Conservation (phyloP, 2,329 filamentous ascomycete genomes). For the Cladorrhinum sp. region DNA sequence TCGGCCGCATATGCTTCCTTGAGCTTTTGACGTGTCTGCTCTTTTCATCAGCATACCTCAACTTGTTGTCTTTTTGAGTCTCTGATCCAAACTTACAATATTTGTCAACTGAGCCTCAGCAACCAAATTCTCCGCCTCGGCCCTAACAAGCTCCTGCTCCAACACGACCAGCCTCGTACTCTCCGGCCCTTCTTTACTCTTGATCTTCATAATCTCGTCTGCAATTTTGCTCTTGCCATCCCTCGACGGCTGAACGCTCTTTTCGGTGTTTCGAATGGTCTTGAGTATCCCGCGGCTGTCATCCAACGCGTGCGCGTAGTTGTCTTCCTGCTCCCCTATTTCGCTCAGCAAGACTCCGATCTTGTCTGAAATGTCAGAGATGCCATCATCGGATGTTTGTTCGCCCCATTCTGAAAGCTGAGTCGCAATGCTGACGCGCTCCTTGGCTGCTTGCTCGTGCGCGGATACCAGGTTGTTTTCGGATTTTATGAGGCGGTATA, state of each 20-base stretch:
- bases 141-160: slow-evolving; percentile 93
- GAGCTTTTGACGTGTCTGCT: slow-evolving; percentile 86
- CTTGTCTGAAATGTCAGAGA: slow-evolving; percentile 93
- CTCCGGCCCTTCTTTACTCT: slow-evolving; percentile 87
- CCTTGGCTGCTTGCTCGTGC: slow-evolving; percentile 79
- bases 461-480: slow-evolving; percentile 84
- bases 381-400: slow-evolving; percentile 78
- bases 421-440: slow-evolving; percentile 78
- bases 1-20: slow-evolving; percentile 92
- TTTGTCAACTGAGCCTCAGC: slow-evolving; percentile 96
- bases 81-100: slow-evolving; percentile 58
- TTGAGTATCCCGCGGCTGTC: slow-evolving; percentile 81
- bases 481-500: slow-evolving; percentile 91
- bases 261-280: slow-evolving; percentile 91
- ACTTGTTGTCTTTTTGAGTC: background rate
- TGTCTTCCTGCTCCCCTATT: slow-evolving; percentile 89
- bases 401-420: slow-evolving; percentile 98
- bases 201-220: slow-evolving; percentile 89
- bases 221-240: slow-evolving; percentile 83
- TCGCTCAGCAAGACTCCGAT: slow-evolving; percentile 88
- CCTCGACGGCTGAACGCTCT: slow-evolving; percentile 87
- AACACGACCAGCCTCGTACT: slow-evolving; percentile 77
- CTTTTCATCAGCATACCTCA: slow-evolving; percentile 7
- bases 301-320: slow-evolving; percentile 82
- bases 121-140: slow-evolving; percentile 92